Evolutionary conservation across 768 basidiomycete species (phyloP), one percentile per base, ranked within the genome.

Genomic region (Ephemerocybe angulata): DNA sequence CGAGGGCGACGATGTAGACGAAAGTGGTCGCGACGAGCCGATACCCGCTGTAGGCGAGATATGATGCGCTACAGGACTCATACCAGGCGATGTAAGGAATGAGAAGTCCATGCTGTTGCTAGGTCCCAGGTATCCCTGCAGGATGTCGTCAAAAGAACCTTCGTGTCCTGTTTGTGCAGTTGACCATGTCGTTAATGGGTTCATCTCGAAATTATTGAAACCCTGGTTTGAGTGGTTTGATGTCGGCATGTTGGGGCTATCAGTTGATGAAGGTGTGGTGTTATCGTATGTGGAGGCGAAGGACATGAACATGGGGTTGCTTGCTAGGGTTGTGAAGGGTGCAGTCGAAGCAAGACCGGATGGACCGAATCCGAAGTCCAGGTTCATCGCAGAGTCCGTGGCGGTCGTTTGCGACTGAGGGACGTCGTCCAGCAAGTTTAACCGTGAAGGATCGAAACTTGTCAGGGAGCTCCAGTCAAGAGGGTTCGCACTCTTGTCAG

Each of bases 291-390:
- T 69, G 19, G 83, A 79, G 15, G 85, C 81, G 65, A 87, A 87
- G n/a, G 90, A 89, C 76, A 88, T 90, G 75, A 87, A 92, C 71
- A 85, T 78, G 1, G 91, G 90, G 58, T 92, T 92, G 70, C 79
- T 85, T 48, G 90, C 90, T 54, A 94, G 85, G 11, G 88, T 90
- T 54, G 87, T 91, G 68, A 83, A 91, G 1, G 84, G 79, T 5
- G 76, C 73, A 30, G 73, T 73, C 15, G 73, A 68, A 1, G 76
- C 67, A 28, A 77, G 65, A n/a, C 80, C 72, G 6, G 80, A 72
- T 58, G 70, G 74, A 51, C 72, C 82, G 60, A 81, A 85, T 13
- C 80, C 72, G 52, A 80, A 74, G 63, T 88, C 85, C 68, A 86
- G 74, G 54, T 77, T 74, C 80, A 85, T 85, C 3, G 82, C 77